Percentiles rank a stretch among this genome's conserved stretches.
Conservation (phyloP, 139 green algal genomes). For the Asterochloris erici region DNA sequence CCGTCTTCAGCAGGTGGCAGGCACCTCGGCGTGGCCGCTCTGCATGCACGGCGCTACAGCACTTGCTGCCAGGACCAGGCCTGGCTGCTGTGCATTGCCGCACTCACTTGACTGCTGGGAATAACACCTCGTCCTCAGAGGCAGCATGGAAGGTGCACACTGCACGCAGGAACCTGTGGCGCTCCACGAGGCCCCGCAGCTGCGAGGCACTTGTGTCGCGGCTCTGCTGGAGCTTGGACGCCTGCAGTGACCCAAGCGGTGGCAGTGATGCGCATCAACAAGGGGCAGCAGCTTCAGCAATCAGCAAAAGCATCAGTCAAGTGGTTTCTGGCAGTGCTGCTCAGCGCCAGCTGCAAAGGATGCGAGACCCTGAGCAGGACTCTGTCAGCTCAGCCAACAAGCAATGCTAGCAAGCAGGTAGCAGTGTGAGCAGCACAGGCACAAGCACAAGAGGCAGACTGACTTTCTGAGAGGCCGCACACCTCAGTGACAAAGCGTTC, state of each 20-base stretch:
- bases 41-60: neutral
- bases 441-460: too few species aligned
- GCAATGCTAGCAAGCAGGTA: too few species aligned
- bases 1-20: neutral
- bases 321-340: too few species aligned
- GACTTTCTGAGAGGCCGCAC: conserved; percentile 32
- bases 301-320: too few species aligned
- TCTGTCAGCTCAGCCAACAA: too few species aligned
- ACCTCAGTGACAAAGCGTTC: conserved; percentile 72
- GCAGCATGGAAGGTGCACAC: conserved; percentile 86
- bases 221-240: conserved; percentile 1
- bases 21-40: neutral
- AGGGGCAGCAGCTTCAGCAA: too few species aligned
- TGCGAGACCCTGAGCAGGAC: too few species aligned
- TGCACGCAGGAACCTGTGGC: conserved; percentile 81
- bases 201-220: conserved; percentile 28
- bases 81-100: too few species aligned
- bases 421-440: neutral
- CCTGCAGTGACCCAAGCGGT: neutral
- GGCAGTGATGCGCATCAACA: neutral
- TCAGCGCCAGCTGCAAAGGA: too few species aligned
- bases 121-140: conserved; percentile 82
- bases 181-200: conserved; percentile 64
- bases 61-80: too few species aligned
- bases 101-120: conserved; percentile 21